phyloP scores from a whole-genome alignment of 768 basidiomycete species.

The Daedaleopsis nitida region DNA sequence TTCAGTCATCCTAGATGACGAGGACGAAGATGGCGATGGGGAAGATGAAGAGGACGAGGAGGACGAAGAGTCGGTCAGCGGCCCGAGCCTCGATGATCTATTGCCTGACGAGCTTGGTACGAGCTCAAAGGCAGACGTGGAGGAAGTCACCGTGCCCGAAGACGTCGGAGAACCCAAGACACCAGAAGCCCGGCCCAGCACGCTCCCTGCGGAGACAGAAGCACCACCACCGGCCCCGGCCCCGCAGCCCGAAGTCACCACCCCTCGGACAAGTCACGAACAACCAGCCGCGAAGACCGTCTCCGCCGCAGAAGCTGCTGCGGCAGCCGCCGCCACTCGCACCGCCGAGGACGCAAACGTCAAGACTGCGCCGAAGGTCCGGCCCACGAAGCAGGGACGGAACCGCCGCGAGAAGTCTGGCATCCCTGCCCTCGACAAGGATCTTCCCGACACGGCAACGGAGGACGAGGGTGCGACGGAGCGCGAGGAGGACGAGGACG shows the following conservation, averaged over 20 bases:
- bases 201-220: conserved; percentile 31
- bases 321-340: conserved; percentile 14
- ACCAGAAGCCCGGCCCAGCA: conserved; percentile 62
- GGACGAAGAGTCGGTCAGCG: conserved; percentile 23
- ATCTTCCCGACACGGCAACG: conserved; percentile 56
- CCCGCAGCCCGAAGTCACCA: conserved; percentile 9
- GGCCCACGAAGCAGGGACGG: conserved; percentile 31
- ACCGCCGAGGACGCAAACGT: conserved; percentile 24
- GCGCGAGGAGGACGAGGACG: conserved; percentile 72
- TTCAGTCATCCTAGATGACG: conserved; percentile 76
- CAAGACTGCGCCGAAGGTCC: conserved; percentile 18
- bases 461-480: conserved; percentile 45
- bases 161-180: conserved; percentile 64
- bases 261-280: conserved; percentile 16
- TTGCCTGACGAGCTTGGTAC: conserved; percentile 19
- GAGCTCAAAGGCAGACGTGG: conserved; percentile 4
- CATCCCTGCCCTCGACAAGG: conserved; percentile 76
- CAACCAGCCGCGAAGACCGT: conserved; percentile 22
- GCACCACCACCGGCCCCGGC: conserved; percentile 6
- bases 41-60: conserved; percentile 47
- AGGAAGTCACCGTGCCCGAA: conserved; percentile 28
- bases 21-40: conserved; percentile 58
- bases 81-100: conserved; percentile 25
- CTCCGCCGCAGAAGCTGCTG: conserved; percentile 12
- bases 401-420: conserved; percentile 80